A percentile compares a stretch with the other conserved stretches of the same genome.
These are phyloP conservation scores for Pichia gijzeniarum DNA, from an alignment of 805 yeast genomes.

Conservation along the genomic window DNA sequence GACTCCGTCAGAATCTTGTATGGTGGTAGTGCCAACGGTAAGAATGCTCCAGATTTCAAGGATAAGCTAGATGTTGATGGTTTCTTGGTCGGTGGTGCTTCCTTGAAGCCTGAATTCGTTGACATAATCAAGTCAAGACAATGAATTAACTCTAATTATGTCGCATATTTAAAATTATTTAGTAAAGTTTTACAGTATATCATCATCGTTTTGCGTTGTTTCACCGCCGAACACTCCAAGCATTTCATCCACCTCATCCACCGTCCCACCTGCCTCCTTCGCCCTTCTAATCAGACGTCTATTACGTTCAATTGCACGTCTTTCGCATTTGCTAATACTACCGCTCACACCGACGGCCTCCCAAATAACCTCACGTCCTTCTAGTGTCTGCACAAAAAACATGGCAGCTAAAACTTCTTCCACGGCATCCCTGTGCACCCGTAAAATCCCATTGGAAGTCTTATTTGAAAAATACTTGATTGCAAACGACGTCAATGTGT, in stretches of 20 bases:
- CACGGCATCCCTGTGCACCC: slow-evolving; percentile 63
- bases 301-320: slow-evolving; percentile 51
- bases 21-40: slow-evolving; percentile 98
- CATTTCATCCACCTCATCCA: background rate
- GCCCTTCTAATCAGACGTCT: slow-evolving; percentile 17
- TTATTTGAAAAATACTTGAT: slow-evolving; percentile 74
- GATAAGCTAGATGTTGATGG: slow-evolving; percentile 95
- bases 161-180: background rate
- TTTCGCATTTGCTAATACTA: slow-evolving; percentile 79
- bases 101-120: slow-evolving; percentile 95
- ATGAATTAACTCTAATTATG: too few species aligned
- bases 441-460: slow-evolving; percentile 78
- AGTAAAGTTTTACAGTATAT: too few species aligned
- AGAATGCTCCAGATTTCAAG: slow-evolving; percentile 84
- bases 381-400: slow-evolving; percentile 45
- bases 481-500: slow-evolving; percentile 30
- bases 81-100: slow-evolving; percentile 99
- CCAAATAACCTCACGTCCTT: slow-evolving; percentile 44
- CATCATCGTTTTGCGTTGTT: too few species aligned
- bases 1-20: slow-evolving; percentile 81
- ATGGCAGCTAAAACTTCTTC: slow-evolving; percentile 64
- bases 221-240: background rate
- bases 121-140: slow-evolving; percentile 91
- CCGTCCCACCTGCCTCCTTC: background rate
- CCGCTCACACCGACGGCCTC: slow-evolving; percentile 73